phyloP scores from a whole-genome alignment of 441 rosid species.

The Cnidoscolus chayamansa region DNA sequence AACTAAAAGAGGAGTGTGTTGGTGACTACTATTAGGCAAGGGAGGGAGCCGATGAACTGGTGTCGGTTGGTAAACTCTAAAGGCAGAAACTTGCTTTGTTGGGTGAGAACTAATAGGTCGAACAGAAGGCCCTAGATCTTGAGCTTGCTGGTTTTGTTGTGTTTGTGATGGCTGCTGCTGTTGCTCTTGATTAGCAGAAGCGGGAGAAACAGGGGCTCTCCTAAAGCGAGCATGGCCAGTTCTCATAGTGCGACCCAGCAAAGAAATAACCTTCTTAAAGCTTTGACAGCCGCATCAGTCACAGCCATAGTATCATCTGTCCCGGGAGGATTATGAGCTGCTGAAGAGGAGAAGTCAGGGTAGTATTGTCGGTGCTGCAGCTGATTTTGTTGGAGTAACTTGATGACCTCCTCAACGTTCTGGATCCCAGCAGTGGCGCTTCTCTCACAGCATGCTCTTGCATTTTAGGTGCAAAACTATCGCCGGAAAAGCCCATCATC shows the following conservation, averaged over 20 bases:
- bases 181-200: conserved; percentile 37
- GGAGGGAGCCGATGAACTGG: conserved; percentile 71
- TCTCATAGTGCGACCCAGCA: conserved; percentile 45
- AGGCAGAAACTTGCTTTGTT: conserved; percentile 53
- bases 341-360: conserved; percentile 13
- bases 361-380: conserved; percentile 25
- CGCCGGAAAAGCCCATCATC: conserved; percentile 52
- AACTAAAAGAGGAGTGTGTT: conserved; percentile 23
- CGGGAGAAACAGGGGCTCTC: conserved; percentile 55
- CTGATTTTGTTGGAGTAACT: conserved; percentile 46
- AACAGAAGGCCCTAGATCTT: conserved; percentile 25
- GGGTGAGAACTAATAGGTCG: conserved; percentile 24
- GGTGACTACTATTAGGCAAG: conserved; percentile 46
- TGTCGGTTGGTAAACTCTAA: conserved; percentile 59
- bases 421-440: conserved; percentile 78
- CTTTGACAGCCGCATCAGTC: conserved; percentile 68
- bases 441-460: conserved; percentile 61
- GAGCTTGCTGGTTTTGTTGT: not conserved
- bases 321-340: conserved; percentile 7
- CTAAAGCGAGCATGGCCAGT: conserved; percentile 92
- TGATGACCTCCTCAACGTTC: conserved; percentile 69
- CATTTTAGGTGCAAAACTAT: conserved; percentile 34
- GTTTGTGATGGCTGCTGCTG: not conserved
- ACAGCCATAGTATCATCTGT: conserved; percentile 48
- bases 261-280: conserved; percentile 71